phyloP scores from a whole-genome alignment of 768 basidiomycete genomes.

The Pleurotus pulmonarius region DNA sequence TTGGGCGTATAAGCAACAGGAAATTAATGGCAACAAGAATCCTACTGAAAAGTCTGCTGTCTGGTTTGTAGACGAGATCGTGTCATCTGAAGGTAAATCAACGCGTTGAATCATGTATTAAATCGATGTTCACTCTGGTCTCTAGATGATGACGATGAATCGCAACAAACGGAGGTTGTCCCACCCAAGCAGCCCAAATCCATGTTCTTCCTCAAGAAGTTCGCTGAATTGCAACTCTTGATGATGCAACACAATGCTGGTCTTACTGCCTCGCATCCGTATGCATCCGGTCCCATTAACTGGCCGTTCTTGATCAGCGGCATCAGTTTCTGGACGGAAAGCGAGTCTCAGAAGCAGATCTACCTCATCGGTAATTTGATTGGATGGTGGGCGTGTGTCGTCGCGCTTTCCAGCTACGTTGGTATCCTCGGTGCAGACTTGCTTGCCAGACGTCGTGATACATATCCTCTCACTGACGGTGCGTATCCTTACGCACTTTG shows the following conservation, averaged over 20 bases:
- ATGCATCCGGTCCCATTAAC: slow-evolving; percentile 92
- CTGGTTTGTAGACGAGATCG: slow-evolving; percentile 87
- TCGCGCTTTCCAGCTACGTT: slow-evolving; percentile 82
- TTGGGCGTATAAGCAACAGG: slow-evolving; percentile 97
- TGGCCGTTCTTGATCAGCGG: slow-evolving; percentile 97
- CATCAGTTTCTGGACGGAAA: slow-evolving; percentile 98
- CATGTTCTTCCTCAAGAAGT: slow-evolving; percentile 94
- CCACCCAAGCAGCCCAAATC: slow-evolving; percentile 69
- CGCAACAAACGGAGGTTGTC: slow-evolving; percentile 45
- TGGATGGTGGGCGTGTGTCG: slow-evolving; percentile 92
- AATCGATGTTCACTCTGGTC: slow-evolving; percentile 7
- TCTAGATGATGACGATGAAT: slow-evolving; percentile 51
- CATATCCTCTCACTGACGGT: slow-evolving; percentile 88
- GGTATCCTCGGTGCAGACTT: slow-evolving; percentile 90
- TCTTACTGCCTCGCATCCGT: slow-evolving; percentile 94
- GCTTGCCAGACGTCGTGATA: slow-evolving; percentile 78
- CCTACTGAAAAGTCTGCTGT: slow-evolving; percentile 73
- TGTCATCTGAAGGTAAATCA: slow-evolving; percentile 65
- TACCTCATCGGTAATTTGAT: slow-evolving; percentile 94
- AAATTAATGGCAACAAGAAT: slow-evolving; percentile 97
- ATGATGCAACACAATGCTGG: slow-evolving; percentile 99
- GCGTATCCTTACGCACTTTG: slow-evolving; percentile 27
- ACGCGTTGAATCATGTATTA: background rate
- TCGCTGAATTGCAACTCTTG: slow-evolving; percentile 85
- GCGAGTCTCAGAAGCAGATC: slow-evolving; percentile 82